These are phyloP conservation scores for Pseudogymnoascus sp. DNA, from an alignment of 2,329 filamentous ascomycete species.

Conservation along the genomic window DNA sequence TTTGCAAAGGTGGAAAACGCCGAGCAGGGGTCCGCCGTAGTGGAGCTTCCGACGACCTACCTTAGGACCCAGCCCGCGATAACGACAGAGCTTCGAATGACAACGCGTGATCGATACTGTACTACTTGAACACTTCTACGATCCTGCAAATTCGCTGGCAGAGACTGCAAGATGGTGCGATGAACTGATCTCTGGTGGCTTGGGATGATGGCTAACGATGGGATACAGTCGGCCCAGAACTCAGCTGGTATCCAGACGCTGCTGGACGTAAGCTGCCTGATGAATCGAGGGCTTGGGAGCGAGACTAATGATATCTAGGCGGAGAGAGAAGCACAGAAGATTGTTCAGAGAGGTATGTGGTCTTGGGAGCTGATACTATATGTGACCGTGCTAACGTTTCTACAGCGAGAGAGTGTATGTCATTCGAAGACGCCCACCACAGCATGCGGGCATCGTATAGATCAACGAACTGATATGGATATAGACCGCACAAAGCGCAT, in stretches of 20 bases:
- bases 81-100: conserved; percentile 8
- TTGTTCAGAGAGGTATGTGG: conserved; percentile 82
- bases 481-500: conserved; percentile 91
- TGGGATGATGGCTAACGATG: background rate
- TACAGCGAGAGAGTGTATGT: conserved; percentile 79
- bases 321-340: conserved; percentile 97
- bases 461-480: background rate
- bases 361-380: background rate
- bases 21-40: conserved; percentile 19
- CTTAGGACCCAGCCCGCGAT: conserved; percentile 5
- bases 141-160: conserved; percentile 11
- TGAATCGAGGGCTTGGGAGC: background rate
- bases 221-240: conserved; percentile 83
- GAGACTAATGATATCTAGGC: conserved; percentile 52
- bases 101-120: conserved; percentile 17
- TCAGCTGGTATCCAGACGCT: conserved; percentile 97
- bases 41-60: conserved; percentile 18
- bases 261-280: conserved; percentile 70
- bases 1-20: conserved; percentile 17
- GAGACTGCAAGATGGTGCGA: conserved; percentile 7
- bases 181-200: background rate
- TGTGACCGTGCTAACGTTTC: conserved; percentile 24
- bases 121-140: conserved; percentile 12
- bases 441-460: background rate
- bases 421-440: background rate